Evolutionary conservation across 2,329 filamentous ascomycete genomes (phyloP), one percentile per base, ranked within the genome.

Genomic region (Pleoardoris graminearum): DNA sequence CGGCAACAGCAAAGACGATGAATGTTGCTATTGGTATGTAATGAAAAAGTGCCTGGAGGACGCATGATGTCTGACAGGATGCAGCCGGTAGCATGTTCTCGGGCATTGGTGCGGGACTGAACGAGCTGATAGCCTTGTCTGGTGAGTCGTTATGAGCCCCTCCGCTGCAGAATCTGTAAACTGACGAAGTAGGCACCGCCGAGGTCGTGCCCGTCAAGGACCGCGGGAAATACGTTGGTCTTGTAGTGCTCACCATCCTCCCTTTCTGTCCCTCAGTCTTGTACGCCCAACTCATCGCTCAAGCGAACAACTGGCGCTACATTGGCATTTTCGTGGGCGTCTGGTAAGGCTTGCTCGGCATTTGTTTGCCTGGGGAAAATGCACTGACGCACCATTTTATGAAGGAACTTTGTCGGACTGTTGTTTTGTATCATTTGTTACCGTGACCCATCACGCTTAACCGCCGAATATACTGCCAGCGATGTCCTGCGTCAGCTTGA

Each of bases 51-150:
- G 27, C 44, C 1, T n/a, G n/a, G 48, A 38, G 12, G 27, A 17
- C 45, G 32, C 22, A 16, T 12, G 5, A 8, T 38, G 3, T 3
- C 19, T 38, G 36, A 38, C 36, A 23, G 22, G 12, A 8, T 3
- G 1, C 35, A 68, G 66, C 61, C 49, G 67, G 66, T 5, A 57
- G 62, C 12, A 78, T 80, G 2, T 77, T 89, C 57, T 79, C 85
- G 8, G 86, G 86, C 1, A 75, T 83, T 5, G 86, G 86, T 29
- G 85, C 85, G 10, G 86, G 86, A 12, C 80, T 89, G 54, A 85
- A 85, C 59, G 86, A 89, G 68, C 75, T 89, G 29, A 89, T 85
- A 5, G 85, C 86, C 4, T 75, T 90, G 7, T 85, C 86, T 23
- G 43, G 38, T 41, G 8, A 41, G 38, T 41, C 10, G 12, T 32